Evolutionary conservation across 306 rosid species (phyloP).

Genomic region (Rosa persica): DNA sequence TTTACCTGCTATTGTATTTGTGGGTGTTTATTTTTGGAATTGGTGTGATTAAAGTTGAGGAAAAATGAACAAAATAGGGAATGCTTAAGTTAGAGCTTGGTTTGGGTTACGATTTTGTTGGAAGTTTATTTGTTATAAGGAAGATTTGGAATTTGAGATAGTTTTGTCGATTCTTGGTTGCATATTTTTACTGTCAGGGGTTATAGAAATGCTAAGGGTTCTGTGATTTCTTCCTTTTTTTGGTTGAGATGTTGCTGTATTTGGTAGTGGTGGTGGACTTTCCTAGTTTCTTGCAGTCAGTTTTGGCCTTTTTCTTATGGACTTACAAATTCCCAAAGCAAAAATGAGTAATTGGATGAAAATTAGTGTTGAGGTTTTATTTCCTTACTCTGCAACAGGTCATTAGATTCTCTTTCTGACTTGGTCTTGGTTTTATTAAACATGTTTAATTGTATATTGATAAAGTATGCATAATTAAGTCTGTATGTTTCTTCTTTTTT

Average conservation of each 20-base stretch:
- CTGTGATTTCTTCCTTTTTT: neutral
- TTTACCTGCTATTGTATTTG: neutral
- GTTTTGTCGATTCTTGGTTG: neutral
- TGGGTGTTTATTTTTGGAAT: neutral
- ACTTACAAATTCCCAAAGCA: conserved; percentile 45
- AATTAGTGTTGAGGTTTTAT: conserved; percentile 20
- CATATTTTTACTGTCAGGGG: neutral
- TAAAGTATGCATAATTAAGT: too few species aligned
- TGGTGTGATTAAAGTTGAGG: neutral
- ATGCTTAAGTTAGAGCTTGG: neutral
- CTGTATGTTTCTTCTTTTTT: too few species aligned
- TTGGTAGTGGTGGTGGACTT: neutral
- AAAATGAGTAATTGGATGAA: conserved; percentile 82
- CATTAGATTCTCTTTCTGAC: neutral
- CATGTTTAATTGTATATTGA: too few species aligned
- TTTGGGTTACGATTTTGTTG: neutral
- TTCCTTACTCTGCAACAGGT: neutral
- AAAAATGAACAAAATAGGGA: neutral
- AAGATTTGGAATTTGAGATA: neutral
- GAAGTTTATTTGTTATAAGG: too few species aligned
- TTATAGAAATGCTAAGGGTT: too few species aligned
- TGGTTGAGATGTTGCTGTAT: too few species aligned
- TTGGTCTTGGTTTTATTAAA: too few species aligned
- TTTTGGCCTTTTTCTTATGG: too few species aligned
- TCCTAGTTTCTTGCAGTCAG: neutral